phyloP scores from a whole-genome alignment of 2,329 filamentous ascomycete species.

The Trichoderma atroviride region DNA sequence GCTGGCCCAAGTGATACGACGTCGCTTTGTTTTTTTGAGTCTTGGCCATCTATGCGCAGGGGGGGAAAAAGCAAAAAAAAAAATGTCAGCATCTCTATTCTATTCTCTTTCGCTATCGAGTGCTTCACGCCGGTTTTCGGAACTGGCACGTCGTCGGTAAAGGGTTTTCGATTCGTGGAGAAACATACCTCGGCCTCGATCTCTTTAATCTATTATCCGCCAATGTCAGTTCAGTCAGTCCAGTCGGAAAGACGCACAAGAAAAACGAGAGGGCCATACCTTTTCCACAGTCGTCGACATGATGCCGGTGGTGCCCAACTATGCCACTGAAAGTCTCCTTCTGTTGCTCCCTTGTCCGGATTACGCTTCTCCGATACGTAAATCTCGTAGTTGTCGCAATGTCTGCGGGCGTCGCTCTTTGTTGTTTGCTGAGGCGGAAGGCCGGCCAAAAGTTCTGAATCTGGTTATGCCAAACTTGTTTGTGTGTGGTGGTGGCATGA shows the following conservation, averaged over 20 bases:
- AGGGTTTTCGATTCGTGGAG: not conserved
- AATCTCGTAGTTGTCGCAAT: not conserved
- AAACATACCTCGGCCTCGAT: constrained; percentile 86
- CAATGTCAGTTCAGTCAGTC: constrained; percentile 21
- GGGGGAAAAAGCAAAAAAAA: not conserved
- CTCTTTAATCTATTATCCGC: constrained; percentile 78
- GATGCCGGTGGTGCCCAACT: constrained; percentile 44
- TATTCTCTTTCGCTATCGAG: not conserved
- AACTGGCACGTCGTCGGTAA: not conserved
- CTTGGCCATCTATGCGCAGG: constrained; percentile 74
- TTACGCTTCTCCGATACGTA: not conserved
- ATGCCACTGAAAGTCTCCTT: not conserved
- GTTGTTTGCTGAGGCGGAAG: not conserved
- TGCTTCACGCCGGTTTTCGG: not conserved
- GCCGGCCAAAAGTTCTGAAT: not conserved
- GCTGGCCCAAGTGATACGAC: constrained; percentile 88
- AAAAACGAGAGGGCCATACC: constrained; percentile 49
- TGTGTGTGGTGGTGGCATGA: constrained; percentile 25
- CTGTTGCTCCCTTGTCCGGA: not conserved
- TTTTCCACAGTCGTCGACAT: constrained; percentile 99
- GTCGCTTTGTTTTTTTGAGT: constrained; percentile 98
- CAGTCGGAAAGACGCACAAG: not conserved
- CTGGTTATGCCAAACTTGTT: constrained; percentile 18
- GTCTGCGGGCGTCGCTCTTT: not conserved
- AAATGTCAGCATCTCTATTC: constrained; percentile 25